Evolutionary conservation across 148 eudicot genomes (phyloP).

Genomic region (Silene uniflora): DNA sequence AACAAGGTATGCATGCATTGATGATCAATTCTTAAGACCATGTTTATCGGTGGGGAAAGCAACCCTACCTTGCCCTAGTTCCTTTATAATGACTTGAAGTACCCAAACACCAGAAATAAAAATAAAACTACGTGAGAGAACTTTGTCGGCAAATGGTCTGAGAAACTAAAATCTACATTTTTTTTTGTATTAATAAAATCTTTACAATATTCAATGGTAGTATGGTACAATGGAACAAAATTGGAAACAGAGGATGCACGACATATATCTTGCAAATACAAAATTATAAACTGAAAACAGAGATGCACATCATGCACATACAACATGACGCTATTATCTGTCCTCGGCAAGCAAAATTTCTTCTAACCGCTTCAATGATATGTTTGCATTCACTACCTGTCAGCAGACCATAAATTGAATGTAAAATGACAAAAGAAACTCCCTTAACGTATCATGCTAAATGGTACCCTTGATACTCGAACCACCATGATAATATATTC

Average conservation of each 20-base stretch:
- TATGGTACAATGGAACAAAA: no score
- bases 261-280: background rate
- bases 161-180: no score
- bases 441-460: background rate
- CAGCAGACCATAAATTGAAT: background rate
- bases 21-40: background rate
- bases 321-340: slow-evolving; percentile 24
- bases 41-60: no score
- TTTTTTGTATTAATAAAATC: no score
- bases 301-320: background rate
- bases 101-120: background rate
- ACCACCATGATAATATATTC: no score
- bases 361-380: slow-evolving; percentile 86
- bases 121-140: background rate
- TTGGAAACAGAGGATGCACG: background rate
- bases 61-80: no score
- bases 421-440: background rate
- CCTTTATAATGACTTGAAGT: background rate
- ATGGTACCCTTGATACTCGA: background rate
- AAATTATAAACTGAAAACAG: background rate
- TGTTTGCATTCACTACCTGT: slow-evolving; percentile 92
- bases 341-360: slow-evolving; percentile 89
- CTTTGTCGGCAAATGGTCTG: background rate
- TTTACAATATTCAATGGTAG: no score
- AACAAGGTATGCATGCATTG: background rate